Evolutionary conservation across 805 yeast genomes (phyloP).

Genomic region (Saccharomyces eubayanus): DNA sequence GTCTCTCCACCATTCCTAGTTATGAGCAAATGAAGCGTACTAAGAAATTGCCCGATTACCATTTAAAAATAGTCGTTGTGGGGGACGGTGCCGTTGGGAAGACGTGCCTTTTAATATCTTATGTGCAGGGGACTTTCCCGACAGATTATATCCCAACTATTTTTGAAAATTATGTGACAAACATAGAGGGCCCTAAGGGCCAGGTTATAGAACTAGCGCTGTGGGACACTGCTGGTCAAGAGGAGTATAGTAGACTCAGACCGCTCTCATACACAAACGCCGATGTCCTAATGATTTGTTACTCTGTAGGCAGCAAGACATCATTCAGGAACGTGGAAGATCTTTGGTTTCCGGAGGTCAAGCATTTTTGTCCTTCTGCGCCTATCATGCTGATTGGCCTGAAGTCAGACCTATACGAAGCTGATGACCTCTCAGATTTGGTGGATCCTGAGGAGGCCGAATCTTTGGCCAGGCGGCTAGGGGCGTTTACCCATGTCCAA

Average conservation of each 20-base stretch:
- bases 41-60: constrained; percentile 30
- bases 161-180: constrained; percentile 67
- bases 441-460: constrained; percentile 43
- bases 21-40: constrained; percentile 20
- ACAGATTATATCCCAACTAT: constrained; percentile 71
- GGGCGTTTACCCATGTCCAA: constrained; percentile 65
- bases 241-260: constrained; percentile 72
- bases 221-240: constrained; percentile 92
- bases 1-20: constrained; percentile 21
- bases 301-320: constrained; percentile 52
- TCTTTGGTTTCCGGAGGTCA: constrained; percentile 82
- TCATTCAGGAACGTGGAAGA: constrained; percentile 69
- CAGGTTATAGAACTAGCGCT: constrained; percentile 59
- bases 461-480: constrained; percentile 48
- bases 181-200: constrained; percentile 40
- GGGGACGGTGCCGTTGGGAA: constrained; percentile 94
- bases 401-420: constrained; percentile 51
- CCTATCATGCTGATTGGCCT: constrained; percentile 80
- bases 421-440: constrained; percentile 12
- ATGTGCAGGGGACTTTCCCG: constrained; percentile 64
- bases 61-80: constrained; percentile 62
- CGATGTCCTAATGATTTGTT: constrained; percentile 67
- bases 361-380: constrained; percentile 70
- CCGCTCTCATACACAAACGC: constrained; percentile 76
- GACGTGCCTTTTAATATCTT: constrained; percentile 61